Conservation (phyloP, 1,284 basidiomycete species). For the Microbotryum scabiosae region DNA sequence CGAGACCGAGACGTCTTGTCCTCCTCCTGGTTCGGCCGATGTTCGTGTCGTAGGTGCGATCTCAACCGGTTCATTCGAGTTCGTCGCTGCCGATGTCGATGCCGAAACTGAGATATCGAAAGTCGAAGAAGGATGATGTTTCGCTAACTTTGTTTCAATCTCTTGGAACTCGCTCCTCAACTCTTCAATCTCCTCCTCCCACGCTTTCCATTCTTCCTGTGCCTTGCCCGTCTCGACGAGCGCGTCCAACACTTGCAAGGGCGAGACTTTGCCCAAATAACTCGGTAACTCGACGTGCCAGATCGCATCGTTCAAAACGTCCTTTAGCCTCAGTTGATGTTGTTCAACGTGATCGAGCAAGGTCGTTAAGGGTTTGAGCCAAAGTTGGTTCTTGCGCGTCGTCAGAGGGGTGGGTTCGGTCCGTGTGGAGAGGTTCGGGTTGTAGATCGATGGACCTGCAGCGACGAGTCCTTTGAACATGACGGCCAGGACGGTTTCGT, state of each 20-base stretch:
- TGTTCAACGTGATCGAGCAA: not conserved
- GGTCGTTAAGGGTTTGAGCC: not conserved
- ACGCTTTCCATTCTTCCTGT: conserved; percentile 15
- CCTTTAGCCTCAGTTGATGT: not conserved
- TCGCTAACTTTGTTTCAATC: too few species aligned
- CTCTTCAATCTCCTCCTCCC: conserved; percentile 19
- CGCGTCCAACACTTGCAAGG: conserved; percentile 20
- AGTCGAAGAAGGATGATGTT: too few species aligned
- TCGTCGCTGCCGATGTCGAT: conserved; percentile 4
- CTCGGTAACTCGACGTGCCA: conserved; percentile 25
- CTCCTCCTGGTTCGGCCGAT: not conserved
- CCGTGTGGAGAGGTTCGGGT: conserved; percentile 10
- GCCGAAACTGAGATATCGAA: conserved; percentile 7
- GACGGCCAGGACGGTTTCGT: conserved; percentile 29
- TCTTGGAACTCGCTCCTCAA: not conserved
- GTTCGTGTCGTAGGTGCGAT: too few species aligned
- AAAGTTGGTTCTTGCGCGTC: not conserved
- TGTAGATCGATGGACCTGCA: conserved; percentile 16
- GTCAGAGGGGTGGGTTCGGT: not conserved
- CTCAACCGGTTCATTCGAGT: not conserved
- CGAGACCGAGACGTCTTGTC: conserved; percentile 19
- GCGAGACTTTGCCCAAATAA: conserved; percentile 15
- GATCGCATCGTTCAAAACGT: conserved; percentile 22
- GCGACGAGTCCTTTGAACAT: conserved; percentile 33
- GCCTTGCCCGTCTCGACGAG: conserved; percentile 18